Conservation (phyloP, 129 eudicot species). For the Ambrosia trifida region DNA sequence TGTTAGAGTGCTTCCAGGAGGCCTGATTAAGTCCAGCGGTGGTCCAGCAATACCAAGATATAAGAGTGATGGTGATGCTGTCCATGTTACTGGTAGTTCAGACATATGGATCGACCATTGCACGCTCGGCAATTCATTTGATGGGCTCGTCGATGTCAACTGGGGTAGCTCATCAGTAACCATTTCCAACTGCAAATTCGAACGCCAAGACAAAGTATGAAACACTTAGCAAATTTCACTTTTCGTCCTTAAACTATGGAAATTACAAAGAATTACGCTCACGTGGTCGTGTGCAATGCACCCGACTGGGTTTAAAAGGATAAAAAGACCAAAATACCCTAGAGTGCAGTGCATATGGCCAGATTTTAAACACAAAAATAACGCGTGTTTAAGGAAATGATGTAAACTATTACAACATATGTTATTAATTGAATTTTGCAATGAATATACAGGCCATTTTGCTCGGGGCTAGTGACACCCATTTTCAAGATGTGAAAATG, state of each 20-base stretch:
- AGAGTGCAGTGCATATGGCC: no score
- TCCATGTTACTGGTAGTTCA: constrained; percentile 41
- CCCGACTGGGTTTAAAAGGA: no score
- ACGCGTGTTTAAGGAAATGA: no score
- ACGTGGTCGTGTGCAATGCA: no score
- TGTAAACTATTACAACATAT: no score
- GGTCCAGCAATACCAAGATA: constrained; percentile 22
- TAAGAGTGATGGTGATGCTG: constrained; percentile 63
- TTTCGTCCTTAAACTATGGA: no score
- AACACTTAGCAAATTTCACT: not conserved
- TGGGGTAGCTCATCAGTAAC: constrained; percentile 59
- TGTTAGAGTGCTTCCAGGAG: constrained; percentile 37
- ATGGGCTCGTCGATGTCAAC: constrained; percentile 72
- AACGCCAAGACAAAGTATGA: constrained; percentile 54
- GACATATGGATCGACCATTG: constrained; percentile 73
- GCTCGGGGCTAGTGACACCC: constrained; percentile 57
- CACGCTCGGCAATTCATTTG: constrained; percentile 43
- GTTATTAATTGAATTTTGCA: not conserved
- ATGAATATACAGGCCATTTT: constrained; percentile 53
- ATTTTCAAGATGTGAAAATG: constrained; percentile 50
- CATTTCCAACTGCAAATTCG: constrained; percentile 66
- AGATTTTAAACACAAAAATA: not conserved
- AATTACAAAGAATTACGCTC: no score
- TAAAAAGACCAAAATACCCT: no score
- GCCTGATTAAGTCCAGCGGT: constrained; percentile 17